phyloP scores from a whole-genome alignment of 257 asterid species.

The Solanum tarapatanum region DNA sequence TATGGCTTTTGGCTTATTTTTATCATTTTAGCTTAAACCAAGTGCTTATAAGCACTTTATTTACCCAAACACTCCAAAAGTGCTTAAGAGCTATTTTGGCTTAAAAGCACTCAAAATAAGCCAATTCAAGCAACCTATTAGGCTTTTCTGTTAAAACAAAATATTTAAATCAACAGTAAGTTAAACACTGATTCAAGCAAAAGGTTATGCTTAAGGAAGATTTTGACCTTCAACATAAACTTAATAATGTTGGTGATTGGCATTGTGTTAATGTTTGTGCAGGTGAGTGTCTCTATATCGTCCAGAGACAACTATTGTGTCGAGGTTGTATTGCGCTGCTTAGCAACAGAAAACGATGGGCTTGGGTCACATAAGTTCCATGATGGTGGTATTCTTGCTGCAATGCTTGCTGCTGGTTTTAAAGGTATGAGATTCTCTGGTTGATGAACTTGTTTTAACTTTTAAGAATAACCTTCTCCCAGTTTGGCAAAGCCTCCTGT shows the following conservation, averaged over 20 bases:
- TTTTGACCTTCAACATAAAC: not conserved
- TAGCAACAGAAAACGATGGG: constrained; percentile 85
- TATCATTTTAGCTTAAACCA: not conserved
- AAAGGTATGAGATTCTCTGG: constrained; percentile 43
- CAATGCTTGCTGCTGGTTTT: constrained; percentile 78
- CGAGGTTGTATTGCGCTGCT: constrained; percentile 76
- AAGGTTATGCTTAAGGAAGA: not conserved
- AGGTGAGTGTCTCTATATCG: constrained; percentile 67
- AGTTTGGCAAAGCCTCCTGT: not conserved
- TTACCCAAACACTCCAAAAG: not conserved
- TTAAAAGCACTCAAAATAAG: not conserved
- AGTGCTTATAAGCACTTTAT: not conserved
- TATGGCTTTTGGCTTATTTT: not conserved
- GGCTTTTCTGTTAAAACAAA: not conserved
- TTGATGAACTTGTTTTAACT: not conserved
- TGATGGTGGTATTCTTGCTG: constrained; percentile 88
- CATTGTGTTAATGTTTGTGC: constrained; percentile 3
- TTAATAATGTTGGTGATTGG: not conserved
- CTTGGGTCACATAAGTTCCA: constrained; percentile 65
- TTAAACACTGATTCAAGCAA: not conserved
- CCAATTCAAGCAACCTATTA: not conserved
- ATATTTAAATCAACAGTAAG: not conserved
- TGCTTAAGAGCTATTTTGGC: not conserved
- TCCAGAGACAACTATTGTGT: constrained; percentile 51
- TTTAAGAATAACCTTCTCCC: not conserved